Conservation (phyloP, 305 asterid genomes). For the Solanum hybrid region DNA sequence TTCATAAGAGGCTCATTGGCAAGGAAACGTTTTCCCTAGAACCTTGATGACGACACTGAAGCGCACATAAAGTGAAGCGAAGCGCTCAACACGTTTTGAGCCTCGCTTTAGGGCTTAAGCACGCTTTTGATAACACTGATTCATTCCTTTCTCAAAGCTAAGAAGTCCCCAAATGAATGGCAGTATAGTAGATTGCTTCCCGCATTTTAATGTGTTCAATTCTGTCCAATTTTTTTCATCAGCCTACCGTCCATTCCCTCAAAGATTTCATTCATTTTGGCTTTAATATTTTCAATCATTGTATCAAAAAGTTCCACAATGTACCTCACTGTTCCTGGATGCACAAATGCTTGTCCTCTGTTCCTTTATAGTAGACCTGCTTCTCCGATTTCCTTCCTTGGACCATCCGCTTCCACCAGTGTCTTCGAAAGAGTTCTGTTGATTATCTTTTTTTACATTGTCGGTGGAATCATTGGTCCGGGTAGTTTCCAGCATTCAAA, state of each 20-base stretch:
- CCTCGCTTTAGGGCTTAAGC: too few species aligned
- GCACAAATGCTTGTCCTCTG: background rate
- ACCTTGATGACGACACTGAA: too few species aligned
- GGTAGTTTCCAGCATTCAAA: background rate
- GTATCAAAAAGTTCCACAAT: background rate
- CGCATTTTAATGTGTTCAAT: background rate
- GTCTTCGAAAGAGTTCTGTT: background rate
- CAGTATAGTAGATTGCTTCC: background rate
- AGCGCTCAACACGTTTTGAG: too few species aligned
- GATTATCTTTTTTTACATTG: background rate
- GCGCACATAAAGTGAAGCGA: too few species aligned
- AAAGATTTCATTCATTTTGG: background rate
- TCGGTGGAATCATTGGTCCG: background rate
- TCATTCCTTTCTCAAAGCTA: background rate
- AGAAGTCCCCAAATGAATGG: background rate
- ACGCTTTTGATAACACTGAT: too few species aligned
- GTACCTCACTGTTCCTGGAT: background rate
- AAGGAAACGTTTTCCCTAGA: too few species aligned
- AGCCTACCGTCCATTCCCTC: background rate
- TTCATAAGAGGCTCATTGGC: too few species aligned
- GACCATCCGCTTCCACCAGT: background rate
- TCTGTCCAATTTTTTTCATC: background rate
- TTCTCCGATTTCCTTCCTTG: background rate
- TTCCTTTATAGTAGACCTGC: background rate
- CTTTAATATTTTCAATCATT: background rate